Conservation (phyloP, 2,329 filamentous ascomycete genomes). For the Chaetomiaceae sp. region DNA sequence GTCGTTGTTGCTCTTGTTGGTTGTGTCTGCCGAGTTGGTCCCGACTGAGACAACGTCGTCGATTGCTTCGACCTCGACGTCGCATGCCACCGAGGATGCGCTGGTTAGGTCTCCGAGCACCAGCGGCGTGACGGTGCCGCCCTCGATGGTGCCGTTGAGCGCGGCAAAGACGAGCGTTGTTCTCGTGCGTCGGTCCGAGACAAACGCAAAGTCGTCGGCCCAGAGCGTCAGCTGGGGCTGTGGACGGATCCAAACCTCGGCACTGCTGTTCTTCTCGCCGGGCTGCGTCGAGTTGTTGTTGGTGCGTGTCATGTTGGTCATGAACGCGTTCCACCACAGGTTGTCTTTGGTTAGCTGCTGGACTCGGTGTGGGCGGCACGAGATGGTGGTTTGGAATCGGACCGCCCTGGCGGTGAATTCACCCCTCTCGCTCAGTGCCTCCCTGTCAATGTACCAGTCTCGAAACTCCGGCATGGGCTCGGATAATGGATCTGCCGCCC, state of each 20-base stretch:
- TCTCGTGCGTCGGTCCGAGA: constrained; percentile 14
- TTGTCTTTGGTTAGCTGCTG: constrained; percentile 19
- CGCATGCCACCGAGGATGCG: constrained; percentile 22
- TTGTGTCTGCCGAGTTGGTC: neutral
- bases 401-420: constrained; percentile 22
- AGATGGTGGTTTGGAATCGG: constrained; percentile 19
- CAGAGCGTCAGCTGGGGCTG: constrained; percentile 22
- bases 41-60: constrained; percentile 22
- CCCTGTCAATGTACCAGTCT: constrained; percentile 26
- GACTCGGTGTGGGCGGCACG: constrained; percentile 16
- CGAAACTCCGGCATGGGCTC: constrained; percentile 23
- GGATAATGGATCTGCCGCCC: constrained; percentile 18
- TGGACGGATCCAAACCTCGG: constrained; percentile 22
- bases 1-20: neutral
- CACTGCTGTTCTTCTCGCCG: constrained; percentile 9
- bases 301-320: constrained; percentile 24
- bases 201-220: constrained; percentile 22
- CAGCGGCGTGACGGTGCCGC: constrained; percentile 14
- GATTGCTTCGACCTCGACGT: constrained; percentile 20
- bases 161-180: constrained; percentile 25
- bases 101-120: constrained; percentile 12
- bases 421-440: constrained; percentile 16
- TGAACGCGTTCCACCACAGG: constrained; percentile 22
- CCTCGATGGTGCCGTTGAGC: constrained; percentile 26
- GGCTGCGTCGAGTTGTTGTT: constrained; percentile 8